Base-by-base conservation (phyloP, 2,329 filamentous ascomycete species). In the Colletotrichum somersetense region DNA sequence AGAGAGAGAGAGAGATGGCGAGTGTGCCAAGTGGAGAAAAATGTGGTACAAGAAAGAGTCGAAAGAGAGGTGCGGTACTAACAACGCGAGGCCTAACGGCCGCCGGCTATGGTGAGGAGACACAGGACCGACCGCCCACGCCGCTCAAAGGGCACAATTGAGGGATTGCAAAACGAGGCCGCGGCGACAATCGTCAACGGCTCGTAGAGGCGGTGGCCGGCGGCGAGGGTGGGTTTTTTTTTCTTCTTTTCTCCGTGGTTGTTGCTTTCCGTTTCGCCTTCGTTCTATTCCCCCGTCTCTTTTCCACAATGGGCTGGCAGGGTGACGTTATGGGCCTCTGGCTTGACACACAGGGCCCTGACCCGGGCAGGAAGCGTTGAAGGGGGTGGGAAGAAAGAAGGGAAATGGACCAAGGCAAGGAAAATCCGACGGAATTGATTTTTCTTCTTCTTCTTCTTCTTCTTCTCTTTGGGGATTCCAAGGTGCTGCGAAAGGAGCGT, bases 41-140 rank as follows among this genome's bases (percentile, higher is more conserved):
- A 73, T 73, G 67, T 73, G 72, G 67, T 67, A 71, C 71, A 66
- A 33, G 62, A 66, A 59, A 50, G 64, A 50, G 56, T 66, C 46
- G 58, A 72, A 44, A 42, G 59, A 66, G 42, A 71, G 56, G 62
- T 63, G 67, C 64, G 44, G 62, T 72, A 72, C 70, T 70, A 70
- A 72, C 70, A 72, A 66, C 56, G 62, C 64, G 71, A 75, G 74
- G 75, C 74, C 75, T 76, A 69, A 75, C 65, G 74, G 74, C 75
- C 71, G 71, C 74, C 71, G 65, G 70, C 72, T 73, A 66, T 66
- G 52, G 62, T 64, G 56, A 71, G 74, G 66, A 65, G 42, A 46
- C 71, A 75, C 74, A 74, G 58, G 23, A 62, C 68, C 57, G 62
- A 62, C 68, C 57, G 62, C 58, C 42, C 59, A 57, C 50, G 58